phyloP scores from a whole-genome alignment of 2,329 filamentous ascomycete species.

The Canariomyces notabilis region DNA sequence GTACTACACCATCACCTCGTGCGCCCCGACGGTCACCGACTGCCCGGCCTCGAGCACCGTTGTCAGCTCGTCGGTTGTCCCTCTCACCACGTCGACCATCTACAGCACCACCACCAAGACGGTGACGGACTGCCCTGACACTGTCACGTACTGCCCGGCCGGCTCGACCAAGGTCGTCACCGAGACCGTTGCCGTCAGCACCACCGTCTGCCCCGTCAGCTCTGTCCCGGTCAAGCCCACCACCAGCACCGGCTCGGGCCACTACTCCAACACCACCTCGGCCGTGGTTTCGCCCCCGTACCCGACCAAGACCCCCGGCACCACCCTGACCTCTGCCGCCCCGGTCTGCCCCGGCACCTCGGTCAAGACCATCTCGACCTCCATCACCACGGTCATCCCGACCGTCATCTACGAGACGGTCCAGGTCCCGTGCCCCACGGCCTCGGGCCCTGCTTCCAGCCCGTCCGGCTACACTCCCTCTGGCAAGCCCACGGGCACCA shows the following conservation, averaged over 20 bases:
- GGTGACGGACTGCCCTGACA: conserved; percentile 56
- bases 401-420: conserved; percentile 49
- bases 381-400: conserved; percentile 51
- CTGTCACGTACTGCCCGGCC: conserved; percentile 58
- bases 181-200: conserved; percentile 37
- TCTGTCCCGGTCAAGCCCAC: conserved; percentile 22
- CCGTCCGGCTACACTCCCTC: conserved; percentile 17
- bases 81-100: conserved; percentile 43
- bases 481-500: conserved; percentile 28
- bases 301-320: conserved; percentile 17
- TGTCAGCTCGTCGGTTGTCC: conserved; percentile 28
- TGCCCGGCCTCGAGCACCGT: conserved; percentile 37
- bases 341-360: conserved; percentile 35
- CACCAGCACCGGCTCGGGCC: conserved; percentile 8
- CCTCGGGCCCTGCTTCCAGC: conserved; percentile 26
- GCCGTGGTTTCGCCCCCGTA: conserved; percentile 21
- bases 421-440: conserved; percentile 38
- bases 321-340: conserved; percentile 22
- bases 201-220: conserved; percentile 39
- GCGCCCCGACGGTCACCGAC: conserved; percentile 49
- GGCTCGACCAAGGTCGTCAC: conserved; percentile 36
- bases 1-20: conserved; percentile 57
- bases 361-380: conserved; percentile 51
- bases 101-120: conserved; percentile 56
- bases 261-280: conserved; percentile 24